phyloP scores from a whole-genome alignment of 1,139 yeast genomes.

The Groenewaldozyma sp. region DNA sequence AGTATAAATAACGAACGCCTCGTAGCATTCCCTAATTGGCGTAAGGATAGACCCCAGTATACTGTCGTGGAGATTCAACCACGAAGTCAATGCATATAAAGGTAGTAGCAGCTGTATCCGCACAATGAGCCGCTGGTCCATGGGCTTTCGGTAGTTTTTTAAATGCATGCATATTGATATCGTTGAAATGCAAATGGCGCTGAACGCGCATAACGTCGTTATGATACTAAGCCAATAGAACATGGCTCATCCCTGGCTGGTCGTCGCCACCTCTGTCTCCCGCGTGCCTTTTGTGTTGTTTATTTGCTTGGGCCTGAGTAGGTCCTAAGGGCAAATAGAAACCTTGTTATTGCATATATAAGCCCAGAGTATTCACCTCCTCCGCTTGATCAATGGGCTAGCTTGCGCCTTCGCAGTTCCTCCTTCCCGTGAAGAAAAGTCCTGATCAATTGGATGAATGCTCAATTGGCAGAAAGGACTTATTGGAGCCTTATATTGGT shows the following conservation, averaged over 20 bases:
- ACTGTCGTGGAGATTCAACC: conserved; percentile 46
- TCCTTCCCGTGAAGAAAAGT: no score
- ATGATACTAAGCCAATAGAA: conserved; percentile 7
- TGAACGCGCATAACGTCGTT: conserved; percentile 18
- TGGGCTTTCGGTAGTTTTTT: conserved; percentile 74
- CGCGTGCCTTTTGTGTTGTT: no score
- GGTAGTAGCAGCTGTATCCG: conserved; percentile 59
- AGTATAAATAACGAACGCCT: conserved; percentile 91
- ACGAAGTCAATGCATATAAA: conserved; percentile 44
- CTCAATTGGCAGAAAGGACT: no score
- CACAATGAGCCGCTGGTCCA: conserved; percentile 76
- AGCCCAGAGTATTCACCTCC: no score
- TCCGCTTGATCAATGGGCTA: no score
- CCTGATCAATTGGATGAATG: no score
- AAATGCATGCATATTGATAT: conserved; percentile 45
- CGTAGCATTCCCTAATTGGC: conserved; percentile 82
- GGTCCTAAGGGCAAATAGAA: no score
- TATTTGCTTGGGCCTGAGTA: no score
- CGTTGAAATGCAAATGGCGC: conserved; percentile 36
- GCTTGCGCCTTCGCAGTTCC: no score
- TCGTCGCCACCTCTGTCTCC: no score
- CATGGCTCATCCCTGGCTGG: conserved; percentile 1
- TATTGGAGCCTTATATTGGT: no score
- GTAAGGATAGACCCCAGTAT: conserved; percentile 45
- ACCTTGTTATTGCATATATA: no score